Percentiles rank a stretch among this genome's conserved stretches.
phyloP scores from a whole-genome alignment of 208 protist species.

The Trypanosoma brucei region DNA sequence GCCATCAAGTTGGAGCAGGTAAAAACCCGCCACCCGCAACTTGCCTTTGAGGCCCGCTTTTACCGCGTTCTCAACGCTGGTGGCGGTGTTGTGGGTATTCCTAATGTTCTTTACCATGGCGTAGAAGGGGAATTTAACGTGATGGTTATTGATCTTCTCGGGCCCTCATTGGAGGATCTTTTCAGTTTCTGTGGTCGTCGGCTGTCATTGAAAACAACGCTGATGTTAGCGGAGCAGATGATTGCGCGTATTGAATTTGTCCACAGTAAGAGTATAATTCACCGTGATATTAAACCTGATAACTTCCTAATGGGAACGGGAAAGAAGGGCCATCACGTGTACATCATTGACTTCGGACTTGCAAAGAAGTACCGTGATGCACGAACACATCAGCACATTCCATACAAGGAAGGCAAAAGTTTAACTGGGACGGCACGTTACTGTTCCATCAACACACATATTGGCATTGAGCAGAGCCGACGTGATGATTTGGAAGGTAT shows the following conservation, averaged over 20 bases:
- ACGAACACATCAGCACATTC: slow-evolving; percentile 98
- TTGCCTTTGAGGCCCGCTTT: slow-evolving; percentile 88
- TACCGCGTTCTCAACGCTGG: slow-evolving; percentile 83
- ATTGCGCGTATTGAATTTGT: slow-evolving; percentile 89
- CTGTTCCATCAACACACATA: slow-evolving; percentile 99
- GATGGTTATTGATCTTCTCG: slow-evolving; percentile 93
- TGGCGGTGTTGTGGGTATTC: slow-evolving; percentile 79
- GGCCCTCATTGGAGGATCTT: slow-evolving; percentile 89
- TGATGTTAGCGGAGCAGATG: slow-evolving; percentile 93
- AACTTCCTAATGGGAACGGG: slow-evolving; percentile 93
- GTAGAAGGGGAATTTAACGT: slow-evolving; percentile 91
- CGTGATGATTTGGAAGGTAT: slow-evolving; percentile 98
- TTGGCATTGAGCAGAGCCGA: slow-evolving; percentile 96
- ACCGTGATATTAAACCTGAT: slow-evolving; percentile 94
- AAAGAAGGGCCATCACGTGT: slow-evolving; percentile 89
- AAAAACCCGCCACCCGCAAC: slow-evolving; percentile 89
- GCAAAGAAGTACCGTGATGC: slow-evolving; percentile 99
- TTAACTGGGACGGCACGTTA: slow-evolving; percentile 99
- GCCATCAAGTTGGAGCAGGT: slow-evolving; percentile 91
- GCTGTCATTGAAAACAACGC: slow-evolving; percentile 90
- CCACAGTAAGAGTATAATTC: slow-evolving; percentile 90
- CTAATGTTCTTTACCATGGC: slow-evolving; percentile 84
- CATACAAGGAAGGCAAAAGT: slow-evolving; percentile 98
- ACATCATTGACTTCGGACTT: slow-evolving; percentile 99
- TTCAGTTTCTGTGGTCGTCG: slow-evolving; percentile 86